Evolutionary conservation across 192 early-diverging fungal genomes (phyloP).

Genomic region (Mortierella alpina): DNA sequence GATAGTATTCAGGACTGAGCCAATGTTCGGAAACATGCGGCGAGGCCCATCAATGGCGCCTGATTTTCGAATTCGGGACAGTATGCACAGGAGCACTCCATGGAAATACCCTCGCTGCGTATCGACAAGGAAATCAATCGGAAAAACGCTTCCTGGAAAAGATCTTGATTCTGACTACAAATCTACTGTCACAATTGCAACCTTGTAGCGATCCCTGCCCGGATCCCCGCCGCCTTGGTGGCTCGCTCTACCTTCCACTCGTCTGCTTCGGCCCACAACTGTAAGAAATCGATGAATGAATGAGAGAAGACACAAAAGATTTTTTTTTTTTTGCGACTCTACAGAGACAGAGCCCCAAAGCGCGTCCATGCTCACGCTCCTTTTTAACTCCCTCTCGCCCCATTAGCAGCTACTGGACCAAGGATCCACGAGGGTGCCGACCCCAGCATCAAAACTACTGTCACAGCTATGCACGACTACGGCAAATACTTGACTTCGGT

Average conservation of each 20-base stretch:
- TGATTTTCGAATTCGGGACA: neutral
- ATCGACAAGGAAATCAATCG: neutral
- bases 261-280: conserved; percentile 33
- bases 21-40: conserved; percentile 15
- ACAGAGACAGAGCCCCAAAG: no score
- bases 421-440: conserved; percentile 47
- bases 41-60: conserved; percentile 6
- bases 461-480: conserved; percentile 78
- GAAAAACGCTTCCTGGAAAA: neutral
- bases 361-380: neutral
- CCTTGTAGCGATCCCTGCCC: conserved; percentile 41
- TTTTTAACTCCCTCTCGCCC: neutral
- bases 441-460: conserved; percentile 48
- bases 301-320: no score
- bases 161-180: conserved; percentile 1
- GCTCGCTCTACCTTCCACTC: conserved; percentile 43
- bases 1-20: neutral
- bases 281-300: conserved; percentile 14
- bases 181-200: neutral
- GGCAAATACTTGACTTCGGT: conserved; percentile 87
- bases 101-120: neutral
- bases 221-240: conserved; percentile 41
- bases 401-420: conserved; percentile 37
- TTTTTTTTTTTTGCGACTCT: no score
- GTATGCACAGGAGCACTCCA: no score